Evolutionary conservation across 2,329 filamentous ascomycete genomes (phyloP).

Genomic region (Exophiala sideris): DNA sequence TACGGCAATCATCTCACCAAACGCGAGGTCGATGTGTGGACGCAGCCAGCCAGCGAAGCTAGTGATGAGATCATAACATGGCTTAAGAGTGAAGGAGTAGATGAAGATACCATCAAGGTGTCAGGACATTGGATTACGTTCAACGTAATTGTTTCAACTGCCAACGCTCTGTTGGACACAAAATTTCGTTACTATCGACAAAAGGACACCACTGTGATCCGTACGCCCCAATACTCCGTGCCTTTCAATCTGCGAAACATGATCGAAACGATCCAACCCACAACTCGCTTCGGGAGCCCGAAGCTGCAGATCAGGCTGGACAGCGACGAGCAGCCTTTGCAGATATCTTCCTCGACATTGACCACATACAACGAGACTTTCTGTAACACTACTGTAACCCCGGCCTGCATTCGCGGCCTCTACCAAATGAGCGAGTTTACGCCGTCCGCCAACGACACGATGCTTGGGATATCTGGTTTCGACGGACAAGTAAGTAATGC

Average conservation of each 20-base stretch:
- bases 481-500: constrained; percentile 35
- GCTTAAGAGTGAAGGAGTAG: constrained; percentile 53
- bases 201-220: constrained; percentile 46
- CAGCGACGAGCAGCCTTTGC: neutral
- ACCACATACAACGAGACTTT: constrained; percentile 27
- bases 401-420: constrained; percentile 48
- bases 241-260: constrained; percentile 53
- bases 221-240: constrained; percentile 60
- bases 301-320: constrained; percentile 38
- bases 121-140: constrained; percentile 63
- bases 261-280: constrained; percentile 64
- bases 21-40: constrained; percentile 55
- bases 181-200: constrained; percentile 57
- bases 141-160: constrained; percentile 49
- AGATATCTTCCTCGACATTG: constrained; percentile 5
- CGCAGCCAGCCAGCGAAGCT: constrained; percentile 51
- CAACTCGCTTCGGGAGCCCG: constrained; percentile 58
- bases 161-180: constrained; percentile 56
- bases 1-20: constrained; percentile 63
- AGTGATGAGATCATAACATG: constrained; percentile 53
- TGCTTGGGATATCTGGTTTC: constrained; percentile 48
- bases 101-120: constrained; percentile 45
- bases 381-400: constrained; percentile 45
- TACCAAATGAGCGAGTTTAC: constrained; percentile 48
- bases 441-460: constrained; percentile 37